Base-by-base conservation (phyloP, 2,329 filamentous ascomycete genomes). In the Colletotrichum caudatum region DNA sequence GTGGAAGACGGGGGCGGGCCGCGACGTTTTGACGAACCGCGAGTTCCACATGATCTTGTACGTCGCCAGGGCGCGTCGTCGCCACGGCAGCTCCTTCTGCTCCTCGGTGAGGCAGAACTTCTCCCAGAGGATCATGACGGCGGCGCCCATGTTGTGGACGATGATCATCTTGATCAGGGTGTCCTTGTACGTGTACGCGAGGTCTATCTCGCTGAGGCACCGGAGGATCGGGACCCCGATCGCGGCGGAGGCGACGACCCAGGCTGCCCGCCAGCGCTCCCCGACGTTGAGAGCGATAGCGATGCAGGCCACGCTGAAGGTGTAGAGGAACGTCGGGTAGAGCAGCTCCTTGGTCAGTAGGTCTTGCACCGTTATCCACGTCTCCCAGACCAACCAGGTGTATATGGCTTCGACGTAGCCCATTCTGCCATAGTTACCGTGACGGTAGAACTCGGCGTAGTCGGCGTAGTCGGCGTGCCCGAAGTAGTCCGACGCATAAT, bases 21-120 rank as follows among this genome's bases (percentile, higher is more conserved):
- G 66, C 29, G 44, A 9, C 8, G 69, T 72, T 5, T 54, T 46
- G 60, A 72, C 54, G 26, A 64, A 72, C 1, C 69, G 59, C 5
- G 51, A 61, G 29, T 72, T 72, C 65, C 65, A 72, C 54, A 56
- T 29, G 16, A 60, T 33, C 48, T 72, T 72, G 26, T 72, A 72
- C 0, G 60, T 72, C 4, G 46, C 59, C 18, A 59, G 20, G 8
- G 48, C 33, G 4, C 66, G 65, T 6, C 16, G 16, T 6, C n/a
- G 20, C 69, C 69, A 69, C 0, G 58, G 35, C 18, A 68, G 58
- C n/a, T 5, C 44, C 58, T 58, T 68, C 37, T 71, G 68, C 35
- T 71, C 64, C 16, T 68, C 64, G 7, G 68, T 71, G n/a, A 71
- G 58, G 7, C 61, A 65, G 57, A 71, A 63, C 29, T 51, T 44